These are phyloP conservation scores for Trichoderma asperelloides DNA, from an alignment of 495 filamentous ascomycete genomes.

Conservation along the genomic window DNA sequence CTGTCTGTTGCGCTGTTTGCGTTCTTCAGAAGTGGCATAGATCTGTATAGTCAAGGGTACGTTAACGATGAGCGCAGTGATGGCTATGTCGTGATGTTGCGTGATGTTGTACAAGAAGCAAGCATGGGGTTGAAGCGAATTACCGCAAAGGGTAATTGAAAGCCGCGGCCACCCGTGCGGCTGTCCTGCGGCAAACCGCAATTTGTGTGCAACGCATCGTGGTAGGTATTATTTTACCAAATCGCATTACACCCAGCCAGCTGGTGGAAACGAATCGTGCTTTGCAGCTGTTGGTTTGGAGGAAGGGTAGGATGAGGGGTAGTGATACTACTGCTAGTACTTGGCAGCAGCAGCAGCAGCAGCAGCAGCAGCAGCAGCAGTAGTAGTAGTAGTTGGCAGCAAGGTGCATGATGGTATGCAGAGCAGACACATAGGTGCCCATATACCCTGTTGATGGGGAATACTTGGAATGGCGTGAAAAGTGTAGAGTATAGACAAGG, in stretches of 20 bases:
- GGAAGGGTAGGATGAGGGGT: not conserved
- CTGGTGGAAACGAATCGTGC: not conserved
- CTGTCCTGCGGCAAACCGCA: not conserved
- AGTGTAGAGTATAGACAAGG: not conserved
- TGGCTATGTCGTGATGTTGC: constrained; percentile 24
- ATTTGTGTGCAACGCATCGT: not conserved
- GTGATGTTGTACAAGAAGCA: constrained; percentile 16
- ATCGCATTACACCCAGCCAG: too few relatives aligned
- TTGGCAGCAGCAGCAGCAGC: too few relatives aligned
- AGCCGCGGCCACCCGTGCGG: not conserved
- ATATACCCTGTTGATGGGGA: too few relatives aligned
- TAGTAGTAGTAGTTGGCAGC: too few relatives aligned
- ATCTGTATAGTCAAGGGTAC: constrained; percentile 46
- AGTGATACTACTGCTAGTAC: too few relatives aligned
- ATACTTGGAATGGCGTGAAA: not conserved
- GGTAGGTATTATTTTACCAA: too few relatives aligned
- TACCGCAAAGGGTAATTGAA: not conserved
- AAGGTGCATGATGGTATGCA: too few relatives aligned
- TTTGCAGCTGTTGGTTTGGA: not conserved
- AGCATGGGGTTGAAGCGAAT: constrained; percentile 17
- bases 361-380: too few relatives aligned
- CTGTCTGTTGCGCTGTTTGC: constrained; percentile 95
- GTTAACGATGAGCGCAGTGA: constrained; percentile 16
- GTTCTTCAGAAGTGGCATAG: constrained; percentile 95
- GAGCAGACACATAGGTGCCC: too few relatives aligned